A percentile compares a stretch with the other conserved stretches of the same genome.
Conservation (phyloP, 176 grass and related monocot genomes). For the Oryza glaberrima region DNA sequence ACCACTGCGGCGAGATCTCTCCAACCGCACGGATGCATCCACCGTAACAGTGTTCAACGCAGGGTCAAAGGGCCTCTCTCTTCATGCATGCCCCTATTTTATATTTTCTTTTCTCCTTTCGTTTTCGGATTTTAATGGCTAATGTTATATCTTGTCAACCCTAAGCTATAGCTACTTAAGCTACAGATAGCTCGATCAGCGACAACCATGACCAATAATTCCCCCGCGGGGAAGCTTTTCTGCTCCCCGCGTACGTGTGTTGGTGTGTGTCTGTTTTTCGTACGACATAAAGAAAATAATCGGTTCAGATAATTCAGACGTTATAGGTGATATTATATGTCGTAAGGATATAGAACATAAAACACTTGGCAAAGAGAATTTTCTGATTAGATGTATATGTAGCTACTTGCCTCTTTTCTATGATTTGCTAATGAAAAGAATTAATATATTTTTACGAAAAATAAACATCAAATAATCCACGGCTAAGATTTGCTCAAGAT, state of each 20-base stretch:
- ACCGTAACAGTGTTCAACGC: background rate
- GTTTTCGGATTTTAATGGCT: background rate
- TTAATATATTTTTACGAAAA: no score
- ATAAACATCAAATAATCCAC: no score
- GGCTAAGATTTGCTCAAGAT: no score
- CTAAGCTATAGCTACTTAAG: background rate
- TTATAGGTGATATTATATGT: no score
- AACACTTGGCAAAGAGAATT: no score
- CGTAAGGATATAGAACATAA: no score
- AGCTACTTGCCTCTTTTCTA: no score
- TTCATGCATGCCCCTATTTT: conserved; percentile 9
- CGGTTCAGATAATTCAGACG: no score
- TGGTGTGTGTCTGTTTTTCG: background rate
- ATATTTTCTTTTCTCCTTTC: background rate
- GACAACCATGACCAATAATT: background rate
- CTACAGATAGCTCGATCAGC: background rate
- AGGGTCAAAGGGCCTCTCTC: background rate
- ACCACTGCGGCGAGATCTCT: conserved; percentile 21
- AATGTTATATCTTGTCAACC: background rate
- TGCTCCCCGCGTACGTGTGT: background rate
- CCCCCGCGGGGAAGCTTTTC: background rate
- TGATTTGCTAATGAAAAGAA: no score
- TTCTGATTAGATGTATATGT: no score
- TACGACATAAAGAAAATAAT: background rate
- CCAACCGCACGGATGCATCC: conserved; percentile 47